Percentiles rank a stretch among this genome's conserved stretches.
Evolutionary conservation across 768 basidiomycete species (phyloP).

Genomic region (Mycena vitilis): DNA sequence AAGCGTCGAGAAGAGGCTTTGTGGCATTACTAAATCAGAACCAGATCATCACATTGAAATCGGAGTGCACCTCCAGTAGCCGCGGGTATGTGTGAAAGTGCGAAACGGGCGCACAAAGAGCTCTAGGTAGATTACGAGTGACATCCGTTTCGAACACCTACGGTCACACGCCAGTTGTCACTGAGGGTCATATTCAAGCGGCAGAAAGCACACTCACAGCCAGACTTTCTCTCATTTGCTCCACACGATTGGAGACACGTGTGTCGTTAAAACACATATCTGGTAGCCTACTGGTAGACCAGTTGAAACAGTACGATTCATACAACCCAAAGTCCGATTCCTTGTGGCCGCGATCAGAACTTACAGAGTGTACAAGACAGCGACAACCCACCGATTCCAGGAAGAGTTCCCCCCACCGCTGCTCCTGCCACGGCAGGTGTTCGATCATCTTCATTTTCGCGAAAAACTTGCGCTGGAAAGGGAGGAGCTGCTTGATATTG

Average conservation of each 20-base stretch:
- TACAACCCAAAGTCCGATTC: conserved; percentile 65
- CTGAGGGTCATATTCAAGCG: too few species aligned
- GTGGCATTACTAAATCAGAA: too few species aligned
- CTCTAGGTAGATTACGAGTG: too few species aligned
- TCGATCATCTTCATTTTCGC: conserved; percentile 88
- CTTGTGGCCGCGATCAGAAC: conserved; percentile 19
- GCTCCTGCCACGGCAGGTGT: conserved; percentile 82
- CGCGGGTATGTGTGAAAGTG: not conserved
- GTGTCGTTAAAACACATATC: not conserved
- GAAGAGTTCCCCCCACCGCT: conserved; percentile 86
- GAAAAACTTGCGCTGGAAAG: conserved; percentile 94
- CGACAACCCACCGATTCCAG: conserved; percentile 42
- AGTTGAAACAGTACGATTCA: conserved; percentile 96
- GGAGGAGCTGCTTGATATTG: conserved; percentile 89
- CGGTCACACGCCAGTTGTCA: too few species aligned
- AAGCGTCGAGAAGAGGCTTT: not conserved
- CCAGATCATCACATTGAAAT: too few species aligned
- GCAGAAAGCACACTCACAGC: too few species aligned
- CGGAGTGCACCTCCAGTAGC: too few species aligned
- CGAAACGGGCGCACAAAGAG: not conserved
- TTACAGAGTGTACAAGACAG: too few species aligned
- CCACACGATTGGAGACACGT: conserved; percentile 47
- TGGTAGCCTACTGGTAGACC: conserved; percentile 39
- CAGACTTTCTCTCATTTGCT: conserved; percentile 65
- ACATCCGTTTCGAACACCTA: too few species aligned